Base-by-base conservation (phyloP, 768 basidiomycete species). In the Suillus weaverae region DNA sequence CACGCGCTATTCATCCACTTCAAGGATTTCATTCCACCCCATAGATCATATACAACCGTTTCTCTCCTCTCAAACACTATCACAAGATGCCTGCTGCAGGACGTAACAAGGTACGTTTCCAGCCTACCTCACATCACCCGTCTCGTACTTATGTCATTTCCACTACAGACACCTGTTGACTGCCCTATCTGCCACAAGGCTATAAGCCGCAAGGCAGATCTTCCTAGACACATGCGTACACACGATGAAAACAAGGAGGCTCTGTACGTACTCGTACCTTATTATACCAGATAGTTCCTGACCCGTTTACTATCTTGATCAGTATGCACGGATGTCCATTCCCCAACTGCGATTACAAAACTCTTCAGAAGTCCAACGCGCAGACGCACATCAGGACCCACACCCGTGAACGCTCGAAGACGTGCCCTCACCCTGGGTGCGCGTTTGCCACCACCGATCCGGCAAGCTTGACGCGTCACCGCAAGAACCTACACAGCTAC, bases 311-410 rank as follows among this genome's bases (percentile, higher is more conserved):
- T 50, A 5, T 36, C 39, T n/a, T 22, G n/a, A 1, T 39, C 55
- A 78, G 77, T 2, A 75, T 69, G 73, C 38, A 66, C 30, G 16
- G 18, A 7, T 78, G 77, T 33, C 64, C 70, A 5, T 60, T 68
- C 43, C 22, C 43, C 0, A 68, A 64, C 1, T 78, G 77, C 39
- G 5, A 18, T 0, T 70, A 70, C 59, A 67, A 50, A 11, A 66
- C 76, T 0, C 66, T 75, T 2, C 77, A 78, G 35, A 62, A 55
- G 2, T 73, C 72, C 0, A 77, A 76, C 35, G n/a, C 78, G 1
- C 26, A 41, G 0, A 73, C 70, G 0, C 77, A 78, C 32, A 18
- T 71, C 22, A 74, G 74, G 11, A 70, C 60, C 7, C 77, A 78
- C 20, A 56, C 67, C 1, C 30, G 64, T 18, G 32, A 44, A 41